Conservation (phyloP, 768 basidiomycete species). For the Lanmaoa pseudosensibilis region DNA sequence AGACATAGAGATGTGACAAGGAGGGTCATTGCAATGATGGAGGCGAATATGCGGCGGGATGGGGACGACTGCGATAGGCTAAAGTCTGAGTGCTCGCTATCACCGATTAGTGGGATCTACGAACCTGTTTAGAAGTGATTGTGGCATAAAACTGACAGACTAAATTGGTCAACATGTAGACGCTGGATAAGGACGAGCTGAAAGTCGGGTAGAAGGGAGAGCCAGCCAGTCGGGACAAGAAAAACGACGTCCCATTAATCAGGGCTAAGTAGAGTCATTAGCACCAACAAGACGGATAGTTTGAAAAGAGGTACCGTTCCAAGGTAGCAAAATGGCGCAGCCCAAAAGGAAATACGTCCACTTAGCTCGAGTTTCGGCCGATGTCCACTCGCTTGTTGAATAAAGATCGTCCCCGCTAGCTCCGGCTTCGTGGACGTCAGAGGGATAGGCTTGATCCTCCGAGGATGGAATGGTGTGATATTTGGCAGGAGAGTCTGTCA, state of each 20-base stretch:
- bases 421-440: neutral
- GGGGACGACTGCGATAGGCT: slow-evolving; percentile 50
- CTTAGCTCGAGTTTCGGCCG: slow-evolving; percentile 44
- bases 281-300: neutral
- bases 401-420: slow-evolving; percentile 7
- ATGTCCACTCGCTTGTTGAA: slow-evolving; percentile 26
- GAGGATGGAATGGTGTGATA: slow-evolving; percentile 25
- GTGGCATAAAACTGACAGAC: slow-evolving; percentile 75
- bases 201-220: slow-evolving; percentile 61
- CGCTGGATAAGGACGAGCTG: slow-evolving; percentile 62
- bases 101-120: slow-evolving; percentile 20
- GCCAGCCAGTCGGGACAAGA: slow-evolving; percentile 64
- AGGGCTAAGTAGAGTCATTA: slow-evolving; percentile 50
- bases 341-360: slow-evolving; percentile 77
- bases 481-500: slow-evolving; percentile 9
- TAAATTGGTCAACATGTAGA: slow-evolving; percentile 66
- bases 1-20: slow-evolving; percentile 61
- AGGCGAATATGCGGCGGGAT: slow-evolving; percentile 53
- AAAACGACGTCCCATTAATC: slow-evolving; percentile 84
- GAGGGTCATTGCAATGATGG: slow-evolving; percentile 50
- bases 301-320: slow-evolving; percentile 69
- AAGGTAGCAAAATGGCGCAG: slow-evolving; percentile 77
- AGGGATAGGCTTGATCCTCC: slow-evolving; percentile 8
- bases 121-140: slow-evolving; percentile 61
- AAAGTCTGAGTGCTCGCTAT: slow-evolving; percentile 3